Percentiles rank a stretch among this genome's conserved stretches.
phyloP scores from a whole-genome alignment of 2,329 filamentous ascomycete species.

The Metarhizium robertsii region DNA sequence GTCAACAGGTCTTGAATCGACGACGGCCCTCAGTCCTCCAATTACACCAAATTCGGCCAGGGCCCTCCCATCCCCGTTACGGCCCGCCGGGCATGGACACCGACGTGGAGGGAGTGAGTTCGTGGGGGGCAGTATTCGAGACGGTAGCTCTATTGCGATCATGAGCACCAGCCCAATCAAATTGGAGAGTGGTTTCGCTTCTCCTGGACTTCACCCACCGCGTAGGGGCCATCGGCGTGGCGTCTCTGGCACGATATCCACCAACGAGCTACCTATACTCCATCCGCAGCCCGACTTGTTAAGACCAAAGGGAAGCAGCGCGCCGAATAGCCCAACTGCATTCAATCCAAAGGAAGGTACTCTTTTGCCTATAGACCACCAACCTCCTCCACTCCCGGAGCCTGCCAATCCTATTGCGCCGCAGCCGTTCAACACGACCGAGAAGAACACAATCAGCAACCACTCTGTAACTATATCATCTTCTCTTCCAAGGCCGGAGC shows the following conservation, averaged over 20 bases:
- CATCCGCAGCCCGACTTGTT: conserved; percentile 45
- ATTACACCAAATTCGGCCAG: conserved; percentile 43
- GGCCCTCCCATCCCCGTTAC: conserved; percentile 44
- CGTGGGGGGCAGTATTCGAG: conserved; percentile 61
- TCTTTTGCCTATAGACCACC: conserved; percentile 14
- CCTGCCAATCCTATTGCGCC: neutral
- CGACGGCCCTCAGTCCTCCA: conserved; percentile 42
- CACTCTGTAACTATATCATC: conserved; percentile 3
- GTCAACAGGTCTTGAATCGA: conserved; percentile 20
- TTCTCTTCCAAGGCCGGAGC: conserved; percentile 6
- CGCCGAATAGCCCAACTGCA: conserved; percentile 50
- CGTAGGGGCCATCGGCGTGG: conserved; percentile 62
- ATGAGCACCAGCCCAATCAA: conserved; percentile 65
- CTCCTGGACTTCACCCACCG: conserved; percentile 44
- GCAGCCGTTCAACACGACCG: neutral
- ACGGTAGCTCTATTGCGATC: conserved; percentile 47
- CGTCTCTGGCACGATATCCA: conserved; percentile 70
- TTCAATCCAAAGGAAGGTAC: conserved; percentile 21
- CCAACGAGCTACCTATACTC: conserved; percentile 69
- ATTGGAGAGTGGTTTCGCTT: conserved; percentile 45
- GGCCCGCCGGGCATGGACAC: conserved; percentile 61
- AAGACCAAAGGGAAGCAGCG: conserved; percentile 49
- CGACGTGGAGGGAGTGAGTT: conserved; percentile 78
- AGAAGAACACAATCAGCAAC: conserved; percentile 1
- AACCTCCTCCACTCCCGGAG: conserved; percentile 6